Conservation (phyloP, 2,329 filamentous ascomycete genomes). For the Cladosporium oxysporum region DNA sequence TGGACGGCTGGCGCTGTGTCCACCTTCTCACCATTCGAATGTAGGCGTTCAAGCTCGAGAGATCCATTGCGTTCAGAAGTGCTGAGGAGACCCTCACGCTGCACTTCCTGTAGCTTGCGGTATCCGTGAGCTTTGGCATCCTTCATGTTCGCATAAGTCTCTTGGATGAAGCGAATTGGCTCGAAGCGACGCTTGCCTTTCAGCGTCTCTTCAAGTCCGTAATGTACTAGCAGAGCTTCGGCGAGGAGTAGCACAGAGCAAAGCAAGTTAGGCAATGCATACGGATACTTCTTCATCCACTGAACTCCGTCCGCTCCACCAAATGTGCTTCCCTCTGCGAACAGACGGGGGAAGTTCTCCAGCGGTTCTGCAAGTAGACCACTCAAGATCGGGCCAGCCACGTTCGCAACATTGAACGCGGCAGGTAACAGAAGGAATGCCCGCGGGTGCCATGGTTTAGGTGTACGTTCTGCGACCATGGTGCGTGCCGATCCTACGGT, state of each 20-base stretch:
- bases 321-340: slow-evolving; percentile 58
- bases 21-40: slow-evolving; percentile 33
- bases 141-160: slow-evolving; percentile 25
- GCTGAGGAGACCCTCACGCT: slow-evolving; percentile 37
- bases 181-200: slow-evolving; percentile 34
- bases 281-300: slow-evolving; percentile 65
- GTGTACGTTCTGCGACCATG: slow-evolving; percentile 45
- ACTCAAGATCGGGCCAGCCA: slow-evolving; percentile 55
- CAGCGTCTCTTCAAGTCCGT: slow-evolving; percentile 60
- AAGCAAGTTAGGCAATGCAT: slow-evolving; percentile 63
- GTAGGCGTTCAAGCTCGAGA: slow-evolving; percentile 40
- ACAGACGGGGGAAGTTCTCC: slow-evolving; percentile 56
- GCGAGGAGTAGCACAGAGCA: slow-evolving; percentile 58
- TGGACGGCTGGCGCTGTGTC: slow-evolving; percentile 32
- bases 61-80: slow-evolving; percentile 31
- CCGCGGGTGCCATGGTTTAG: slow-evolving; percentile 44
- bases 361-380: slow-evolving; percentile 64
- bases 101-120: slow-evolving; percentile 28
- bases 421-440: slow-evolving; percentile 44
- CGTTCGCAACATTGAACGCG: slow-evolving; percentile 46
- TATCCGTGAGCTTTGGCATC: slow-evolving; percentile 33
- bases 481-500: slow-evolving; percentile 45
- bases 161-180: slow-evolving; percentile 27
- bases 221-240: slow-evolving; percentile 56
- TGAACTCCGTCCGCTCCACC: slow-evolving; percentile 55